Evolutionary conservation across 148 eudicot genomes (phyloP).

Genomic region (Talinum fruticosum): DNA sequence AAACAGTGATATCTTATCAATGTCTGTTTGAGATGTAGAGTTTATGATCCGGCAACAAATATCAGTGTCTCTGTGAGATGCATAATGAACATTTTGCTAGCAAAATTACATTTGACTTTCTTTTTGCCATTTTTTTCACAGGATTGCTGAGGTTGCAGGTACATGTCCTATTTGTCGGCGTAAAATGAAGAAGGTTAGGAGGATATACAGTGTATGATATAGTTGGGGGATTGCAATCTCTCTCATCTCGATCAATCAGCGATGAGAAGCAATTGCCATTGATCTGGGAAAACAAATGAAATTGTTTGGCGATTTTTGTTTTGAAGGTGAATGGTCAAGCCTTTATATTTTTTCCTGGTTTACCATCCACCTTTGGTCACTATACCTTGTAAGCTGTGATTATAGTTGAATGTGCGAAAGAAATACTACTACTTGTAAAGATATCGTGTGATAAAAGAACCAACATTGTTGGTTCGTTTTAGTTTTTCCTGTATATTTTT

Average conservation of each 20-base stretch:
- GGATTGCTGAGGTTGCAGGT: slow-evolving; percentile 66
- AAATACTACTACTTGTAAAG: slow-evolving; percentile 4
- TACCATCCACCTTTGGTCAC: slow-evolving; percentile 5
- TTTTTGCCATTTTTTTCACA: slow-evolving; percentile 29
- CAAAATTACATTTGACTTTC: not conserved
- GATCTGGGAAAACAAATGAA: not conserved
- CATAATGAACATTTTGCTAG: not conserved
- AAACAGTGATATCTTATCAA: not conserved
- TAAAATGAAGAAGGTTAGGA: slow-evolving; percentile 73
- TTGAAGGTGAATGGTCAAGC: slow-evolving; percentile 11
- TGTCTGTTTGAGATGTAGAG: not conserved
- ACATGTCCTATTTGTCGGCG: slow-evolving; percentile 79
- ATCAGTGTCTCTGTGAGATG: not conserved
- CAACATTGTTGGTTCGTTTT: not conserved
- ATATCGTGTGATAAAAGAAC: not conserved
- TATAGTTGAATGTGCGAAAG: not conserved
- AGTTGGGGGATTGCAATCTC: not conserved
- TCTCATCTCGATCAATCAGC: not conserved
- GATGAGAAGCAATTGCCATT: not conserved
- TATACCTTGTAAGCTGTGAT: not conserved
- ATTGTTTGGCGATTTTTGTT: slow-evolving; percentile 1
- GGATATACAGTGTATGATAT: slow-evolving; percentile 60
- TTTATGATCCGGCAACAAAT: not conserved
- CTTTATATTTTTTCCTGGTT: slow-evolving; percentile 14
- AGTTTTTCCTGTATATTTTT: not conserved